Evolutionary conservation across 768 basidiomycete species (phyloP), one percentile per base, ranked within the genome.

Genomic region (Arthromyces matolae): DNA sequence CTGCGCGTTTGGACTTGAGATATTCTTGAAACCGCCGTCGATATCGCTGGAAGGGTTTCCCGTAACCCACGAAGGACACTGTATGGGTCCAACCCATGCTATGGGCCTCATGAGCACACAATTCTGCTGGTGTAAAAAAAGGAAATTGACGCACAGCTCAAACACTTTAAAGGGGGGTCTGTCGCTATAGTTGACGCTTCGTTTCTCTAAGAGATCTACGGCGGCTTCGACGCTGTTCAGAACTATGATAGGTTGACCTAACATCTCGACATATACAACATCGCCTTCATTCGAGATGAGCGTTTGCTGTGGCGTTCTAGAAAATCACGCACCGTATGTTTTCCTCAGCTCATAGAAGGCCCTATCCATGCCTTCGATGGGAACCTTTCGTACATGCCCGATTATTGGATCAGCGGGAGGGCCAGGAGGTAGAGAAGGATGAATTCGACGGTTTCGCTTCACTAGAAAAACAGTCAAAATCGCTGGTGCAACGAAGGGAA

Each of bases 171-270:
- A 51, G 28, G 24, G 23, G 14, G 66, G 63, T 16, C 67, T 58
- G 38, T 64, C 63, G 20, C 59, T 62, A 47, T 75, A 77, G 19
- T 68, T 71, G 13, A 54, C 36, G 16, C 67, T 65, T 27, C 71
- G 57, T 37, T 65, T 71, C 28, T 76, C 73, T 14, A 75, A 61
- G 14, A 77, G 64, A 8, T 77, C 76, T 12, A 51, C 52, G 1
- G 68, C 70, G 8, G 67, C 62, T 35, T 72, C 52, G 1, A 59
- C 46, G 9, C 64, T 65, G 47, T 73, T 71, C 43, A 76, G 22
- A 8, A 67, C 40, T 22, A 67, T 51, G 18, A 62, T 54, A 1
- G 55, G 39, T 27, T 38, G 43, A 8, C 62, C 62, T 5, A 57
- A 50, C 18, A 60, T 41, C 16, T 57, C 18, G 2, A 63, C 50